Evolutionary conservation across 495 filamentous ascomycete species (phyloP).

Genomic region (Tuber borchii): DNA sequence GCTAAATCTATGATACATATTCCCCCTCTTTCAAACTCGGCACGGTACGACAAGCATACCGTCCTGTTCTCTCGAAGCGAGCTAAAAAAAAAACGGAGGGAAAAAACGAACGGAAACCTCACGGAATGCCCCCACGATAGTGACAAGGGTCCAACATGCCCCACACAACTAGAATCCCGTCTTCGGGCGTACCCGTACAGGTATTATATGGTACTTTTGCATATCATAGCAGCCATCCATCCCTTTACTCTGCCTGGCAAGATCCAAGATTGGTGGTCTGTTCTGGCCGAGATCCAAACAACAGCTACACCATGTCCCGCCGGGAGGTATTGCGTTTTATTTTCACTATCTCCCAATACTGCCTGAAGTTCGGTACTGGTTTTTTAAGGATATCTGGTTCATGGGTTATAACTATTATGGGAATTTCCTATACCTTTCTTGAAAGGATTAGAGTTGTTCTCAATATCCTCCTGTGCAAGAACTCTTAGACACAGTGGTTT

Average conservation of each 20-base stretch:
- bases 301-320: not conserved
- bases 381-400: not conserved
- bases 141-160: not conserved
- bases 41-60: not conserved
- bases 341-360: not conserved
- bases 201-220: not conserved
- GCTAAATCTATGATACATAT: conserved; percentile 34
- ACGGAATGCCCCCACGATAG: not conserved
- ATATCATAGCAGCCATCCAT: not conserved
- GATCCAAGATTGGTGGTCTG: not conserved
- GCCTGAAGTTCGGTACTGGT: not conserved
- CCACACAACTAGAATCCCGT: not conserved
- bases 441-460: not conserved
- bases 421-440: not conserved
- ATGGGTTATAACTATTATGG: not conserved
- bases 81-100: not conserved
- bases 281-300: not conserved
- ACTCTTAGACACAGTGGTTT: not conserved
- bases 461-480: not conserved
- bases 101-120: not conserved
- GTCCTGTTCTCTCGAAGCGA: not conserved
- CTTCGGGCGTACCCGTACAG: not conserved
- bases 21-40: not conserved
- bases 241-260: too few relatives aligned
- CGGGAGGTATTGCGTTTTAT: not conserved